Evolutionary conservation across 2,329 filamentous ascomycete species (phyloP), one percentile per base, ranked within the genome.

Genomic region (Bisporella sp.): DNA sequence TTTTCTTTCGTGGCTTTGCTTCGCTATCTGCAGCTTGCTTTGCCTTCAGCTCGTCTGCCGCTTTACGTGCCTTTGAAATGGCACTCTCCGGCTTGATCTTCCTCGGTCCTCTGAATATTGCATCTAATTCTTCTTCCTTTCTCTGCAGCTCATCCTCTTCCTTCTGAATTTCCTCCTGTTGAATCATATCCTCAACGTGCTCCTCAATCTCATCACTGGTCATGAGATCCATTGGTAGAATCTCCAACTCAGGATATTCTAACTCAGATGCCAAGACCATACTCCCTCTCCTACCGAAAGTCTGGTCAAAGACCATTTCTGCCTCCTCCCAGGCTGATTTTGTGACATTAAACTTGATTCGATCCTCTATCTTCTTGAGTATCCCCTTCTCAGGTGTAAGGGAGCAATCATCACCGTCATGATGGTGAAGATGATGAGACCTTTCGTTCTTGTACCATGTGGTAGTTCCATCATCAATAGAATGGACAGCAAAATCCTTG

Each of bases 201-300:
- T 47, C 41, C 21, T 35, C 47, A 13, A 50, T 57, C 44, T 42
- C 44, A 43, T 6, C 45, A 31, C 5, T 43, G 5, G 44, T 52
- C 54, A 49, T 54, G 46, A 5, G 31, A 41, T 46, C 52, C 37
- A 31, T 54, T 5, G 59, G 57, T 9, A 64, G 41, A 5, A 64
- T 51, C 37, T 66, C 63, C 30, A 64, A 46, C 37, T 66, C 61
- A 0, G 62, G 62, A 47, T 53, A 64, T 45, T 62, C 58, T 3
- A 65, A 41, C 31, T 57, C 47, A 5, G 56, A 53, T 5, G 54
- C 55, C 13, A 57, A 40, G 46, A 46, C 57, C 46, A 60, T 47
- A 40, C 62, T 64, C 3, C 60, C 54, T 51, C 55, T 57, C 21
- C 58, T 42, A 1, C 61, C 62, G 29, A 48, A 50, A 5, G 57